These are phyloP conservation scores for Aspergillus pseudoterreus DNA, from an alignment of 2,329 filamentous ascomycete genomes.

Conservation along the genomic window DNA sequence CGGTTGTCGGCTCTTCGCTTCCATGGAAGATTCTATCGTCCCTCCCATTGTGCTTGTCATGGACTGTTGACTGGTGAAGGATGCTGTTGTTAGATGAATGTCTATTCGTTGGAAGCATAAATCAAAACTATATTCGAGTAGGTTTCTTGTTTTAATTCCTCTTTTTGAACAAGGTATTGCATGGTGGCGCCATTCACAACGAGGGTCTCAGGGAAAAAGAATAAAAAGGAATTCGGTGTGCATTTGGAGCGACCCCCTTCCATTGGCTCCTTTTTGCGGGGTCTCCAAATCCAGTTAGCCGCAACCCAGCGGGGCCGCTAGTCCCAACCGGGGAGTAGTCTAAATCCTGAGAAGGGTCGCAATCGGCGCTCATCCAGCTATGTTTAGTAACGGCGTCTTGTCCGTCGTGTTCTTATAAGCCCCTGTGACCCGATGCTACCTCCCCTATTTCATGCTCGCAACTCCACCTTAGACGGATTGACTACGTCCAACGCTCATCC, in stretches of 20 bases:
- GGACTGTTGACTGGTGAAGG: neutral
- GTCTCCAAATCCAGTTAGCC: neutral
- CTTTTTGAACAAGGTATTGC: no score
- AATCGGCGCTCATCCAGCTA: neutral
- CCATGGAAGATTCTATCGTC: neutral
- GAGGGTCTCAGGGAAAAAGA: no score
- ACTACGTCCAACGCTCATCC: no score
- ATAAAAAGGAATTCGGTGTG: neutral
- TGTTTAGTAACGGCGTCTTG: constrained; percentile 1
- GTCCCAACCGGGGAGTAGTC: neutral
- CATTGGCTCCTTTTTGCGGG: constrained; percentile 2
- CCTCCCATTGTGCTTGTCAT: neutral
- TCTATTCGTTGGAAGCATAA: no score
- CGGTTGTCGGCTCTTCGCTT: neutral
- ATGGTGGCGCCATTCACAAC: no score
- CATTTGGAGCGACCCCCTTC: neutral
- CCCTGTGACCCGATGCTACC: neutral
- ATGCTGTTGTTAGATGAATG: neutral
- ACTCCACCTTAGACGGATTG: neutral
- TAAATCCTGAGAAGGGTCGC: neutral
- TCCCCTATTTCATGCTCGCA: neutral
- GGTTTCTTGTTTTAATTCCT: no score
- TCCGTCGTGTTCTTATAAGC: neutral
- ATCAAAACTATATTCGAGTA: no score
- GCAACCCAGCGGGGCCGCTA: neutral